Conservation (phyloP, 352 stramenopile genomes). For the Phytopythium litorale region DNA sequence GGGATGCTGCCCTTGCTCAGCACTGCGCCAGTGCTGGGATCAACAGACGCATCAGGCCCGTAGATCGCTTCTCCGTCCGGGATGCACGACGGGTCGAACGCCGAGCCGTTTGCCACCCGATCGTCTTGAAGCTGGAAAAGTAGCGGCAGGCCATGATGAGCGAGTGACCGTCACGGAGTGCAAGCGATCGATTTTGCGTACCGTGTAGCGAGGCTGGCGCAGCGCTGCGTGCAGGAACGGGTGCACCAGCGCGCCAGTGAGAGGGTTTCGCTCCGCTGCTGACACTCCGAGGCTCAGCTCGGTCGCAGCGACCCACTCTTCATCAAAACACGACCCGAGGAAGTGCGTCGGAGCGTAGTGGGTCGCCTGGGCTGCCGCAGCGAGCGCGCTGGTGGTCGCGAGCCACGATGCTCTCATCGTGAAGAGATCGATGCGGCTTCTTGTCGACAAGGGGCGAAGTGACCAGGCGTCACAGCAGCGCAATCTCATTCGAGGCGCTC, state of each 20-base stretch:
- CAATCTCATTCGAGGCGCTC: background rate
- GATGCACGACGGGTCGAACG: slow-evolving; percentile 28
- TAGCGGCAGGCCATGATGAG: background rate
- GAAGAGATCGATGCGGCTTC: background rate
- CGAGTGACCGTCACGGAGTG: background rate
- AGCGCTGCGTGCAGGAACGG: slow-evolving; percentile 35
- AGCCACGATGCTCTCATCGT: background rate
- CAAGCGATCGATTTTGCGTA: background rate
- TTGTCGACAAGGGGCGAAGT: background rate
- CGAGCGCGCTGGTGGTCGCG: background rate
- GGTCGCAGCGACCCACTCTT: slow-evolving; percentile 23
- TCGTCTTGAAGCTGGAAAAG: slow-evolving; percentile 17
- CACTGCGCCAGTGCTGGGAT: slow-evolving; percentile 17
- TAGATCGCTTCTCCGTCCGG: slow-evolving; percentile 20
- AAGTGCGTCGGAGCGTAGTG: slow-evolving; percentile 33
- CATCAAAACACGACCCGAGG: slow-evolving; percentile 34
- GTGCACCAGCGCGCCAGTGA: slow-evolving; percentile 15
- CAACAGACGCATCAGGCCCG: slow-evolving; percentile 25
- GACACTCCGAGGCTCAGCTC: slow-evolving; percentile 21
- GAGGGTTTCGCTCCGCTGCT: slow-evolving; percentile 12
- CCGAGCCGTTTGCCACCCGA: slow-evolving; percentile 15
- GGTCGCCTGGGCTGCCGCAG: background rate
- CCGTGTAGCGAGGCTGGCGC: slow-evolving; percentile 23
- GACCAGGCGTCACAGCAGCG: no score
- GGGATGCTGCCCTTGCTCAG: slow-evolving; percentile 19